Evolutionary conservation across 768 basidiomycete species (phyloP), one percentile per base, ranked within the genome.

Genomic region (Russula abietina): DNA sequence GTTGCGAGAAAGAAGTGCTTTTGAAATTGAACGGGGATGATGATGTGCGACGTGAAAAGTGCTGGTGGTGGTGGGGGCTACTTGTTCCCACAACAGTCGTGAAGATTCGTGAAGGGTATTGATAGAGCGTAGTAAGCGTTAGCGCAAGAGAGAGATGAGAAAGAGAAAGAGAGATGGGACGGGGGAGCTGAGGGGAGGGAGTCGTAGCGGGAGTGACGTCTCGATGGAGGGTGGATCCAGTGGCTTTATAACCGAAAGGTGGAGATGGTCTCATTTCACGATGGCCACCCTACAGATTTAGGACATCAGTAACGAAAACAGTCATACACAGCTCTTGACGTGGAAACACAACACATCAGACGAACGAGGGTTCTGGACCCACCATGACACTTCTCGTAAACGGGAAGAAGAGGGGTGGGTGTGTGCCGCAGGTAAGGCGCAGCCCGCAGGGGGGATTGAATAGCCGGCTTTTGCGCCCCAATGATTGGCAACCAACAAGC

Each of bases 311-410:
- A 7, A 22, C n/a, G 12, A 46, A 46, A 46, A 46, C 22, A n/a
- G 45, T 46, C 38, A 38, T 33, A 41, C 54, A 57, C 39, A 43
- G 24, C 48, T 17, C 45, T 57, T 48, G 59, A 56, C 45, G 56
- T 46, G 28, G 52, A 51, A 59, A 51, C 56, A n/a, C n/a, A n/a
- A n/a, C n/a, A n/a, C n/a, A n/a, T n/a, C n/a, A n/a, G n/a, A n/a
- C n/a, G n/a, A n/a, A n/a, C n/a, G n/a, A n/a, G n/a, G n/a, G 61
- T 64, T 65, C 65, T 64, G 65, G 65, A 38, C 65, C 63, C 62
- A 3, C 38, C 51, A 14, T 36, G 43, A 41, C 6, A 59, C 57
- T 67, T 67, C 46, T 57, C 60, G 64, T 65, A 67, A 67, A 54
- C 17, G 52, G 45, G 22, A n/a, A 45, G 10, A 61, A 60, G 57